Evolutionary conservation across 352 stramenopile genomes (phyloP).

Genomic region (Plasmopara muralis): DNA sequence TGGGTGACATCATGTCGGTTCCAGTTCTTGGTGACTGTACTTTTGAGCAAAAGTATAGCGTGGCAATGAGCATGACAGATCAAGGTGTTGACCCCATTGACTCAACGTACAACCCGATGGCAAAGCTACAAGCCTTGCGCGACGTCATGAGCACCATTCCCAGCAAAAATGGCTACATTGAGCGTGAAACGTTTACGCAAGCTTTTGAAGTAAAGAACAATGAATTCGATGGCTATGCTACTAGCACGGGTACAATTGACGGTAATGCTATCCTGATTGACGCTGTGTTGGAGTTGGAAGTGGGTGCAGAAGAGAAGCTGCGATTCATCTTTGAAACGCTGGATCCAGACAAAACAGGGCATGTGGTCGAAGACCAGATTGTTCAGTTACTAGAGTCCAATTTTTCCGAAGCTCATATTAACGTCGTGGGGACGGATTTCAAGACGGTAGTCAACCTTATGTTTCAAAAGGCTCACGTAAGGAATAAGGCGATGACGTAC

Average conservation of each 20-base stretch:
- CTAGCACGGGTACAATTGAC: slow-evolving; percentile 48
- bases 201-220: slow-evolving; percentile 55
- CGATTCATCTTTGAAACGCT: slow-evolving; percentile 83
- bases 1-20: slow-evolving; percentile 46
- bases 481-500: slow-evolving; percentile 60
- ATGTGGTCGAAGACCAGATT: slow-evolving; percentile 57
- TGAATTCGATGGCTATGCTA: slow-evolving; percentile 54
- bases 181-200: slow-evolving; percentile 70
- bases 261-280: slow-evolving; percentile 76
- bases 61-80: slow-evolving; percentile 57
- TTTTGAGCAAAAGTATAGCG: slow-evolving; percentile 60
- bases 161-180: slow-evolving; percentile 56
- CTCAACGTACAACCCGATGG: slow-evolving; percentile 34
- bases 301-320: slow-evolving; percentile 68
- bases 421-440: slow-evolving; percentile 70
- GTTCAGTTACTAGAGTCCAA: slow-evolving; percentile 60
- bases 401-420: slow-evolving; percentile 64
- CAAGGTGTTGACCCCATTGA: slow-evolving; percentile 15
- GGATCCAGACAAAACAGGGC: slow-evolving; percentile 43
- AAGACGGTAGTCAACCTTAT: slow-evolving; percentile 54
- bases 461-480: slow-evolving; percentile 58
- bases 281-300: slow-evolving; percentile 70
- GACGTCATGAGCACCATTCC: slow-evolving; percentile 71
- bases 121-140: slow-evolving; percentile 57
- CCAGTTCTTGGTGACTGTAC: slow-evolving; percentile 61